Base-by-base conservation (phyloP, 1,284 basidiomycete genomes). In the Boletellus deceptivus region DNA sequence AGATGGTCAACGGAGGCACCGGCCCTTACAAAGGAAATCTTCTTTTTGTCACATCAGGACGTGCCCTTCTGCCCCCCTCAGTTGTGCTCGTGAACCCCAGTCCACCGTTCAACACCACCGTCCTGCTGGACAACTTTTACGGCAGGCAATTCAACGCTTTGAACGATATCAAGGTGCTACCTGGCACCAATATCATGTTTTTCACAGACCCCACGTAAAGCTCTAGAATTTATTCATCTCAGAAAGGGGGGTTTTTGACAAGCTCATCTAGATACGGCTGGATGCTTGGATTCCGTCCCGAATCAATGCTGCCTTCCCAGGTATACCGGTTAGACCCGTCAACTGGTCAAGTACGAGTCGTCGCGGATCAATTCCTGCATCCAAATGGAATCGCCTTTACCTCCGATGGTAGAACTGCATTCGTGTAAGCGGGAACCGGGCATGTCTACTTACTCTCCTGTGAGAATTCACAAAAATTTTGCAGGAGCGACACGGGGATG, bases 131-230 rank as follows among this genome's bases (percentile, higher is more conserved):
- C 71, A 89, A 86, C 68, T 85, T 75, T 62, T 86, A 79, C 59
- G 89, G 89, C 3, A 74, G 86, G 9, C 87, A 91, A 60, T 93
- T 91, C 72, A 90, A 88, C 69, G 87, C 87, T 1, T 69, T 91
- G 47, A 91, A 92, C 64, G 90, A 93, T 62, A 72, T 86, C 51
- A 89, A 86, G 59, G 72, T 91, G 4, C 84, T 89, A 53, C 84
- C 84, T 0, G 82, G 75, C 46, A 79, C 79, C 14, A 78, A 77
- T 43, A 62, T 89, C 10, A 17, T 65, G 1, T 89, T 84, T 69
- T 89, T 89, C 69, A 87, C 84, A 0, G 18, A 79, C 62, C 75
- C 77, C 7, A 72, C 69, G 81, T 89, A 58, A 36, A 79, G n/a
- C 1, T 33, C 22, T 22, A 22, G 22, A 22, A 22, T 27, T 14